phyloP scores from a whole-genome alignment of 1,284 basidiomycete genomes.

The Porodaedalea pini region DNA sequence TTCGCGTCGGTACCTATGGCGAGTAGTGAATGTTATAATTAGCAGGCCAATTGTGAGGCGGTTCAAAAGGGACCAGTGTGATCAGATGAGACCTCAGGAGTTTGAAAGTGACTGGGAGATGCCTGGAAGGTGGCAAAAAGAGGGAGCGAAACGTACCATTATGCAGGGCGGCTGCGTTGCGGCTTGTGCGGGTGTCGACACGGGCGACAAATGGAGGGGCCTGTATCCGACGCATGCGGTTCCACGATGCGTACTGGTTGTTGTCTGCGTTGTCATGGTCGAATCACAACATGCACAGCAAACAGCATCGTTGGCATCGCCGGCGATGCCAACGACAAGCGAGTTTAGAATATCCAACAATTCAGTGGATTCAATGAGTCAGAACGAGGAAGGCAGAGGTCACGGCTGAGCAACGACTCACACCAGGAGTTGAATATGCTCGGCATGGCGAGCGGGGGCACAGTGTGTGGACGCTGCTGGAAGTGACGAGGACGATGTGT shows the following conservation, averaged over 20 bases:
- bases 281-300: background rate
- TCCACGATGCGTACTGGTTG: conserved; percentile 51
- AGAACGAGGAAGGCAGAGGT: background rate
- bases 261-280: conserved; percentile 35
- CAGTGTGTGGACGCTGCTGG: too few species aligned
- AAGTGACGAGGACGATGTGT: background rate
- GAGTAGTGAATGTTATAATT: conserved; percentile 10
- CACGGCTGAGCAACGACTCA: background rate
- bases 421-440: background rate
- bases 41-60: conserved; percentile 5
- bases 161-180: conserved; percentile 46
- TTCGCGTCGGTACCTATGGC: conserved; percentile 14
- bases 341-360: background rate
- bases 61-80: background rate
- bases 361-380: background rate
- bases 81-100: background rate
- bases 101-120: conserved; percentile 33
- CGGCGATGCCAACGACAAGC: background rate
- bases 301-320: background rate
- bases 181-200: conserved; percentile 43
- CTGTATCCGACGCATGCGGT: conserved; percentile 48
- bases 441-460: background rate
- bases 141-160: conserved; percentile 32
- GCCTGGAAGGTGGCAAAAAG: too few species aligned
- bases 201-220: conserved; percentile 48